A percentile compares a stretch with the other conserved stretches of the same genome.
Conservation (phyloP, 1,284 basidiomycete species). For the Rhodotorula sp. region DNA sequence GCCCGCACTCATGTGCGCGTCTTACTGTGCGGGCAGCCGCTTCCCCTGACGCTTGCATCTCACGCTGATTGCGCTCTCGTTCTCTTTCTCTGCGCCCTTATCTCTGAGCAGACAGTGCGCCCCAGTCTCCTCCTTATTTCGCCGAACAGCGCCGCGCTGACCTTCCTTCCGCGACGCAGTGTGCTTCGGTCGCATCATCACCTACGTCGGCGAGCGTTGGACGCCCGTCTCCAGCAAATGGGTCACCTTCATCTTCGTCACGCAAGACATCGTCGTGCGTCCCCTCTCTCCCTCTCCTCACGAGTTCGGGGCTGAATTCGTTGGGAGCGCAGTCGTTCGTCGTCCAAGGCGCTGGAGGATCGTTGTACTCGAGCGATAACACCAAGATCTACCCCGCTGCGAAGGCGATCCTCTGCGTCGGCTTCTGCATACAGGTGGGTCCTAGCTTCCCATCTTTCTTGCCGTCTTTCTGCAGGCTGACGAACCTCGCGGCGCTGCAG, state of each 20-base stretch:
- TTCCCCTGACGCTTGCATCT: not conserved
- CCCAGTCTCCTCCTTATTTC: too few species aligned
- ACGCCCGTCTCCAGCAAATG: constrained; percentile 24
- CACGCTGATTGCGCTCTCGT: not conserved
- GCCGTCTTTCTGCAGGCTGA: not conserved
- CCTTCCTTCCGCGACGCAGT: not conserved
- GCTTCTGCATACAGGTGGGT: constrained; percentile 28
- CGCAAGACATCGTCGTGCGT: constrained; percentile 14
- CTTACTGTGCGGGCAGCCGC: constrained; percentile 10
- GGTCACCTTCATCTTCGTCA: constrained; percentile 36
- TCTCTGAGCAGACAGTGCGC: too few species aligned
- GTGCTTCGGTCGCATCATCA: constrained; percentile 26
- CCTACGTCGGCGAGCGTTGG: constrained; percentile 29
- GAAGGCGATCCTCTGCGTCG: constrained; percentile 35
- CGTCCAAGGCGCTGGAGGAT: constrained; percentile 38
- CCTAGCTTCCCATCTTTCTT: not conserved
- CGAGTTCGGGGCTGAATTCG: not conserved
- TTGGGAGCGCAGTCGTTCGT: constrained; percentile 15
- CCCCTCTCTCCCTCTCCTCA: not conserved
- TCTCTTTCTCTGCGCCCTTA: not conserved
- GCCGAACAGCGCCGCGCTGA: too few species aligned
- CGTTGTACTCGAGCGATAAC: constrained; percentile 31
- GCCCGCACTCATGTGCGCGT: constrained; percentile 29
- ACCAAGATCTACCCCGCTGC: constrained; percentile 22
- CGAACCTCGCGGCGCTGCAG: not conserved